Conservation (phyloP, 441 rosid species). For the Flueggea neowawraea region DNA sequence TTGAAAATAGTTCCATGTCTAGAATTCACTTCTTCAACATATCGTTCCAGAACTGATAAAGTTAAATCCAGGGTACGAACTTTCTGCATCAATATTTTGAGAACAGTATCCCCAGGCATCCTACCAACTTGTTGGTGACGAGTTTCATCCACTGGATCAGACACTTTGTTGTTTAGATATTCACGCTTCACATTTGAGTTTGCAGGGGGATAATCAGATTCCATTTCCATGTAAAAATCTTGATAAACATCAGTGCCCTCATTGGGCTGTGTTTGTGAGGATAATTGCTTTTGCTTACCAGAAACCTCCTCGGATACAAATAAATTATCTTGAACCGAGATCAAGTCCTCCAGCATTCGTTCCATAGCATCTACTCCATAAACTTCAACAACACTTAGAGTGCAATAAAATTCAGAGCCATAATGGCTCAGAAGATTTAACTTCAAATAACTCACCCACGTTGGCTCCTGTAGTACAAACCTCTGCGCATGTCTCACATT, state of each 20-base stretch:
- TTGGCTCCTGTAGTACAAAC: conserved; percentile 59
- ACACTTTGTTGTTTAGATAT: conserved; percentile 19
- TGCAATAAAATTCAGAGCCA: conserved; percentile 90
- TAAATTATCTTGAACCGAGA: conserved; percentile 53
- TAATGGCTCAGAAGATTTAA: conserved; percentile 73
- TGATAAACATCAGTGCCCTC: conserved; percentile 35
- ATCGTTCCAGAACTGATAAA: conserved; percentile 79
- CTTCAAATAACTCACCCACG: conserved; percentile 86
- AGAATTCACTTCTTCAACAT: conserved; percentile 73
- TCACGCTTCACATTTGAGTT: conserved; percentile 33
- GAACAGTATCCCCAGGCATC: conserved; percentile 87
- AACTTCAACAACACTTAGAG: conserved; percentile 74
- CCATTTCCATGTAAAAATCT: conserved; percentile 26
- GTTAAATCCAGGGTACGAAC: conserved; percentile 72
- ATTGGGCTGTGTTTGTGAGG: conserved; percentile 28
- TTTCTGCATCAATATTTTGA: conserved; percentile 92
- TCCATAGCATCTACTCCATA: conserved; percentile 96
- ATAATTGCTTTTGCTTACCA: conserved; percentile 23
- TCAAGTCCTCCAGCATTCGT: conserved; percentile 86
- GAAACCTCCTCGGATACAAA: conserved; percentile 40
- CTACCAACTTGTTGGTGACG: conserved; percentile 83
- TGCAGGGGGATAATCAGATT: conserved; percentile 28
- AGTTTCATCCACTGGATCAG: conserved; percentile 57
- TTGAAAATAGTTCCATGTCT: conserved; percentile 65
- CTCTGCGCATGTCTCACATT: conserved; percentile 75